These are phyloP conservation scores for Heracleum sosnowskyi DNA, from an alignment of 129 eudicot species.

Conservation along the genomic window DNA sequence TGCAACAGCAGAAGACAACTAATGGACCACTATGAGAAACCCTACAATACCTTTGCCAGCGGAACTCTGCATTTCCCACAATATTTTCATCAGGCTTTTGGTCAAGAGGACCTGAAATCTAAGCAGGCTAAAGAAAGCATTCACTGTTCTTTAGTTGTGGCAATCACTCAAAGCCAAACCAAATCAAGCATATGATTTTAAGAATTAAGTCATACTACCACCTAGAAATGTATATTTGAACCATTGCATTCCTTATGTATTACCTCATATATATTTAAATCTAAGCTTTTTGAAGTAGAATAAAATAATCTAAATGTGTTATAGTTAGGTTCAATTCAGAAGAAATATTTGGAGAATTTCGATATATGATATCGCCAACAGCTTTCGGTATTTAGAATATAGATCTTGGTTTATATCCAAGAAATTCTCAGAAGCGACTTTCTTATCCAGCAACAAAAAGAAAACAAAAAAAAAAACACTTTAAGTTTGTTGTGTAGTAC, in stretches of 20 bases:
- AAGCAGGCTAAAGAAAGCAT: constrained; percentile 46
- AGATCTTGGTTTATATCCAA: not conserved
- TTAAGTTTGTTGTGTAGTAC: not conserved
- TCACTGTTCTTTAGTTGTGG: not conserved
- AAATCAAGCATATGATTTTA: not conserved
- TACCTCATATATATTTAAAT: not conserved
- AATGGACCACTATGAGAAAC: not conserved
- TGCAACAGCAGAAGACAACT: not conserved
- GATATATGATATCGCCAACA: not conserved
- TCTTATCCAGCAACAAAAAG: not conserved
- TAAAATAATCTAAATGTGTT: not conserved
- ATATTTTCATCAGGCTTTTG: constrained; percentile 64
- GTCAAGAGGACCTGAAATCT: constrained; percentile 88
- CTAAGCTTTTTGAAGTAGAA: not conserved
- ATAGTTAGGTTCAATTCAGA: not conserved
- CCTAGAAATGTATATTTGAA: not conserved
- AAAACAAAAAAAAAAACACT: not conserved
- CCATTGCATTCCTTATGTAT: not conserved
- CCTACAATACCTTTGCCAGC: constrained; percentile 80
- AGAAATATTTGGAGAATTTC: not conserved
- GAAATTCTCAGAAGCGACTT: not conserved
- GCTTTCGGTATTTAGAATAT: not conserved
- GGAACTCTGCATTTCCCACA: constrained; percentile 77
- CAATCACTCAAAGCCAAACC: not conserved
- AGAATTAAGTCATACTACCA: not conserved